Evolutionary conservation across 306 rosid species (phyloP).

Genomic region (Cicer yamashitae): DNA sequence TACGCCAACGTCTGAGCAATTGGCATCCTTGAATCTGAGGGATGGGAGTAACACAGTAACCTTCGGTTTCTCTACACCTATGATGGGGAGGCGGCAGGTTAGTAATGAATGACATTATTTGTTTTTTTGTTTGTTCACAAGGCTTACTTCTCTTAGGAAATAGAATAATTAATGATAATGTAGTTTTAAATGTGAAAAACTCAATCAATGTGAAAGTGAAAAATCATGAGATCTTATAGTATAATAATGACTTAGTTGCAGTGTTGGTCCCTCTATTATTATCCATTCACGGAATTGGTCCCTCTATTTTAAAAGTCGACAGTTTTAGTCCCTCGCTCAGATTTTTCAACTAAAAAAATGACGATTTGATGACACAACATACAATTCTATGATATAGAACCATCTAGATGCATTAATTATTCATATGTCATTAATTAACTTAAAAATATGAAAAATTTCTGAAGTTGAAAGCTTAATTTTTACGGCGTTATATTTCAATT

Average conservation of each 20-base stretch:
- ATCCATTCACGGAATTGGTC: too few relatives aligned
- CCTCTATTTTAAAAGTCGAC: too few relatives aligned
- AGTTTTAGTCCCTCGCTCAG: too few relatives aligned
- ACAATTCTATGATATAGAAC: too few relatives aligned
- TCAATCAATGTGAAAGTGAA: background rate
- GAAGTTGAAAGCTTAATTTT: too few relatives aligned
- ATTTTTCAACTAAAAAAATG: too few relatives aligned
- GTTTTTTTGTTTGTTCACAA: background rate
- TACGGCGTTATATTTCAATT: too few relatives aligned
- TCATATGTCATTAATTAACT: too few relatives aligned
- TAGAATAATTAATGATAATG: background rate
- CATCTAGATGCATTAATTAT: too few relatives aligned
- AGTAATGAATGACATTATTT: conserved; percentile 29
- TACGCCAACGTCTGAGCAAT: conserved; percentile 85
- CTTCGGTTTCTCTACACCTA: conserved; percentile 74
- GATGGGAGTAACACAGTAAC: conserved; percentile 84
- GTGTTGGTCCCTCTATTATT: too few relatives aligned
- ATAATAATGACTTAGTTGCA: background rate
- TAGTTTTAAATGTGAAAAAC: background rate
- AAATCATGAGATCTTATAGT: background rate
- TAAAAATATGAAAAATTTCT: too few relatives aligned
- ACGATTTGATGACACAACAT: too few relatives aligned
- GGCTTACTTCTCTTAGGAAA: background rate
- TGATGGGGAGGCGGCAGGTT: conserved; percentile 81
- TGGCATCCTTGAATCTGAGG: conserved; percentile 80